A percentile compares a stretch with the other conserved stretches of the same genome.
Evolutionary conservation across 371 early-diverging fungal genomes (phyloP).

Genomic region (Saksenaea oblongispora): DNA sequence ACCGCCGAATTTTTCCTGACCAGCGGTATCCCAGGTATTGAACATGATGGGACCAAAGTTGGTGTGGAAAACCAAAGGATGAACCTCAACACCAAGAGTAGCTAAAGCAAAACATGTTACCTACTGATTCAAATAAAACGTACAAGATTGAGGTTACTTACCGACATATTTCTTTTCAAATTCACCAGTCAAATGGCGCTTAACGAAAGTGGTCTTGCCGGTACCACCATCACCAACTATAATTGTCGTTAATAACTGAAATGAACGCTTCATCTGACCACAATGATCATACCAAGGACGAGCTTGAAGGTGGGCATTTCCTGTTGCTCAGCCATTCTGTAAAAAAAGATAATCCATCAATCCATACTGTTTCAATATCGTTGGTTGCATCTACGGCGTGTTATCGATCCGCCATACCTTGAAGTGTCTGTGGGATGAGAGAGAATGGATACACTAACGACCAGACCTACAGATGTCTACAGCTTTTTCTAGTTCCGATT

Average conservation of each 20-base stretch:
- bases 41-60: conserved; percentile 96
- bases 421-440: not conserved
- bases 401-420: not conserved
- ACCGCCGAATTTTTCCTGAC: conserved; percentile 99
- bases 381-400: not conserved
- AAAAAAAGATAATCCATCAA: not conserved
- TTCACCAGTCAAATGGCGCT: conserved; percentile 99
- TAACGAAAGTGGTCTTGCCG: conserved; percentile 99
- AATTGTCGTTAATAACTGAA: not conserved
- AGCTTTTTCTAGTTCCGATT: not conserved
- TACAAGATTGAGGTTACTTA: conserved; percentile 47
- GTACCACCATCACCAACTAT: conserved; percentile 99
- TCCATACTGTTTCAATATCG: not conserved
- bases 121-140: not conserved
- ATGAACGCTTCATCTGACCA: not conserved
- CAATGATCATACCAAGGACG: conserved; percentile 66
- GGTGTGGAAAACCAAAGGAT: conserved; percentile 97
- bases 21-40: conserved; percentile 99
- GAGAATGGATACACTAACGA: not conserved
- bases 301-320: conserved; percentile 79
- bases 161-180: conserved; percentile 99
- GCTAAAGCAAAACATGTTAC: conserved; percentile 57
- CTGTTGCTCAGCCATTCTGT: conserved; percentile 37
- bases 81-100: conserved; percentile 99
- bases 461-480: not conserved